Evolutionary conservation across 2,329 filamentous ascomycete species (phyloP).

Genomic region (Daldinia sp.): DNA sequence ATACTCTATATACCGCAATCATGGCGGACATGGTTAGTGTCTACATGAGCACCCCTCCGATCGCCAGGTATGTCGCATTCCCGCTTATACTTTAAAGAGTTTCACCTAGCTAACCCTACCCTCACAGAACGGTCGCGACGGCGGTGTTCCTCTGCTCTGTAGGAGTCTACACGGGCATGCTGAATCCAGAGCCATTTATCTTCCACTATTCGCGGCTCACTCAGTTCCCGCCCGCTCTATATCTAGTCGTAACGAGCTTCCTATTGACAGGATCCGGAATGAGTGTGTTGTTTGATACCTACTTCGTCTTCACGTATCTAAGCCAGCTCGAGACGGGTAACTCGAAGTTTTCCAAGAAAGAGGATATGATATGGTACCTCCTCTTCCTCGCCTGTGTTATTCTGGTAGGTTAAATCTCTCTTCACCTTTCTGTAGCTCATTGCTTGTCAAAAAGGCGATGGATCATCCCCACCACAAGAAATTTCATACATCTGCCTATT

Average conservation of each 20-base stretch:
- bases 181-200: slow-evolving; percentile 64
- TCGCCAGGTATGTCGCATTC: slow-evolving; percentile 55
- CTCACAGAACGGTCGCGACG: slow-evolving; percentile 73
- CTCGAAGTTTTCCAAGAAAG: slow-evolving; percentile 77
- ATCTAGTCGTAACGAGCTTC: slow-evolving; percentile 60
- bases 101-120: slow-evolving; percentile 31
- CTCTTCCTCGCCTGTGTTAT: slow-evolving; percentile 78
- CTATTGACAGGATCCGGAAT: slow-evolving; percentile 56
- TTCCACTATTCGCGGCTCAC: slow-evolving; percentile 68
- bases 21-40: slow-evolving; percentile 58
- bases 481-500: neutral
- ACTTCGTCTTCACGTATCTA: slow-evolving; percentile 83
- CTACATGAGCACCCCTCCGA: slow-evolving; percentile 58
- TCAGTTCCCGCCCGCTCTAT: slow-evolving; percentile 63
- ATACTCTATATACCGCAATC: slow-evolving; percentile 24
- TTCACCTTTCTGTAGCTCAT: slow-evolving; percentile 35
- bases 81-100: too few relatives aligned
- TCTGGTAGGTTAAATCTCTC: slow-evolving; percentile 73
- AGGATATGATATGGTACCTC: slow-evolving; percentile 85
- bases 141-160: slow-evolving; percentile 73
- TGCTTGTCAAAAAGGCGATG: neutral
- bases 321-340: slow-evolving; percentile 79
- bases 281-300: slow-evolving; percentile 77
- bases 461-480: neutral
- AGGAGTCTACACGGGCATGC: slow-evolving; percentile 67